phyloP scores from a whole-genome alignment of 345 rosid species.

The Streptanthus diversifolius region DNA sequence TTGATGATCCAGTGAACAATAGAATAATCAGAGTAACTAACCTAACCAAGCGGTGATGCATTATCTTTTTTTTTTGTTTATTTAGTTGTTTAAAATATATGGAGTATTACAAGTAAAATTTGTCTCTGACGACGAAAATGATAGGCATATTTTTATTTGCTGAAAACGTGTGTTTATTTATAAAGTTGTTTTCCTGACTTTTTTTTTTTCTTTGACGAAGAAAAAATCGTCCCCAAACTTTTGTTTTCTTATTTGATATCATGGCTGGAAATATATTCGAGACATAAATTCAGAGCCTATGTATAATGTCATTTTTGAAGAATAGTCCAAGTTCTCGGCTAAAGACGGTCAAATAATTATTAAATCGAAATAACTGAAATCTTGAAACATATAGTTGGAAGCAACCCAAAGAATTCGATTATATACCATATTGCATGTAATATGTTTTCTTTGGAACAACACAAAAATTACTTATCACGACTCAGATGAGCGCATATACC shows the following conservation, averaged over 20 bases:
- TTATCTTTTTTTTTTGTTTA: background rate
- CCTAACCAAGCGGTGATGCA: slow-evolving; percentile 8
- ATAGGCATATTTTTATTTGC: background rate
- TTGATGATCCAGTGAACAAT: slow-evolving; percentile 17
- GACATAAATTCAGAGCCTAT: slow-evolving; percentile 14
- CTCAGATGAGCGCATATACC: background rate
- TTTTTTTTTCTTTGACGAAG: background rate
- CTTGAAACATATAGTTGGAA: background rate
- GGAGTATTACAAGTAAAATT: background rate
- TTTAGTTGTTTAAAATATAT: background rate
- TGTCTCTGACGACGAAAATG: background rate
- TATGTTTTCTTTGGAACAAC: background rate
- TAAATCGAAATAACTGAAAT: background rate
- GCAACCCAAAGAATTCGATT: background rate
- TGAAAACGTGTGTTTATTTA: background rate
- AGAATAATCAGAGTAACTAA: slow-evolving; percentile 7
- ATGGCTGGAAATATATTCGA: background rate
- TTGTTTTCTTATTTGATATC: background rate
- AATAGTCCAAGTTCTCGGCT: background rate
- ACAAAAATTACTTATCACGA: background rate
- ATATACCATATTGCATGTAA: too few relatives aligned
- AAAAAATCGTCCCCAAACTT: background rate
- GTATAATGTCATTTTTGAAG: background rate
- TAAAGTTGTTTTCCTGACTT: background rate
- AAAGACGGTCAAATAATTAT: background rate